These are phyloP conservation scores for Picochlorum costavermella DNA, from an alignment of 139 green algal genomes.

Conservation along the genomic window DNA sequence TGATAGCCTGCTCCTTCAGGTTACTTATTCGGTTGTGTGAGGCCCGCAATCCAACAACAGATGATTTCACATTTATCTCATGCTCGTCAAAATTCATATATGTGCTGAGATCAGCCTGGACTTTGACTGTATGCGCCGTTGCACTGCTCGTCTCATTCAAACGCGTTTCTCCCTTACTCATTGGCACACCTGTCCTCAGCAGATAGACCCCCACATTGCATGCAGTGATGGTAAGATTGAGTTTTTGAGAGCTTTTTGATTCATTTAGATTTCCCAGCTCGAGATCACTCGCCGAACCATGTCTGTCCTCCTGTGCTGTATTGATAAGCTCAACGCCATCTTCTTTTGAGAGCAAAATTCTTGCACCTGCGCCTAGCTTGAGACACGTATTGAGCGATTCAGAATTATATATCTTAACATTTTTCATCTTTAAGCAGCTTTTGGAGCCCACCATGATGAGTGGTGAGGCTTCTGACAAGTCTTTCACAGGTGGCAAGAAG, in stretches of 20 bases:
- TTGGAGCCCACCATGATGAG: constrained; percentile 73
- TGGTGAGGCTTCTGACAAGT: constrained; percentile 48
- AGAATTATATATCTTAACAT: constrained; percentile 66
- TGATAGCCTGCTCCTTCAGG: not conserved
- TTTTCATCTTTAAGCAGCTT: constrained; percentile 64
- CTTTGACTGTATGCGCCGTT: not conserved
- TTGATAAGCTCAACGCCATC: constrained; percentile 22
- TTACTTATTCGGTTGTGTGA: not conserved
- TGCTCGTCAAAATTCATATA: too few species aligned
- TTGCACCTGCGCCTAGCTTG: constrained; percentile 50
- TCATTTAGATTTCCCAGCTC: not conserved
- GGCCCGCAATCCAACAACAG: not conserved
- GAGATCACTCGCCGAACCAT: not conserved
- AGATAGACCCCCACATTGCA: too few species aligned
- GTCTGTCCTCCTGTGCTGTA: not conserved
- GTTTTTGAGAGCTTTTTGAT: too few species aligned
- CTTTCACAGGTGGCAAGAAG: constrained; percentile 1
- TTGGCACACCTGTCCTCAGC: too few species aligned
- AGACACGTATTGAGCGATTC: constrained; percentile 54
- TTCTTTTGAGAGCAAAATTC: constrained; percentile 6
- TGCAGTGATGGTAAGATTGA: too few species aligned
- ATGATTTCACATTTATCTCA: not conserved
- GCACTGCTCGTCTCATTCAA: too few species aligned
- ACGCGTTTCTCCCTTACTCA: too few species aligned
- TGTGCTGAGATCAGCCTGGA: not conserved